Percentiles rank a stretch among this genome's conserved stretches.
phyloP scores from a whole-genome alignment of 768 basidiomycete genomes.

The Leccinum sublutescens region DNA sequence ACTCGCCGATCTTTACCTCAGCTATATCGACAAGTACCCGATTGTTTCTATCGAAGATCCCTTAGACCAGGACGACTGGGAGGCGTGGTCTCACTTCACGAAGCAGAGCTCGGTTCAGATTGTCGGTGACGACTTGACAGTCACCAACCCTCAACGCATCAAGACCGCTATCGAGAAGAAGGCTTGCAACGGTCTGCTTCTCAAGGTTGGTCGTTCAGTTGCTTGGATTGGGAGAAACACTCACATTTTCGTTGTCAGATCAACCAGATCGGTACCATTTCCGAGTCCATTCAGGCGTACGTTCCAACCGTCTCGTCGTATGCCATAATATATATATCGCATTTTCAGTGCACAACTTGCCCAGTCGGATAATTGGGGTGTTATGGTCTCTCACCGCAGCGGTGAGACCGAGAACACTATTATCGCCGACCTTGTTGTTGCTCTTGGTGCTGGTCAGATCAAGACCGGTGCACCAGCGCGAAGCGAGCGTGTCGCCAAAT shows the following conservation, averaged over 20 bases:
- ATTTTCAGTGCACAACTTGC: slow-evolving; percentile 81
- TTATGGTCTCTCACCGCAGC: slow-evolving; percentile 99
- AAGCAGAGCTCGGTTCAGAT: slow-evolving; percentile 77
- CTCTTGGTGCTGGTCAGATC: slow-evolving; percentile 90
- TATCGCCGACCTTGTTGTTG: slow-evolving; percentile 94
- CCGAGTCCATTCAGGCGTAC: slow-evolving; percentile 97
- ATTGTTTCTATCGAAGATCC: slow-evolving; percentile 97
- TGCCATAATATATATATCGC: slow-evolving; percentile 1
- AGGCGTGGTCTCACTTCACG: slow-evolving; percentile 95
- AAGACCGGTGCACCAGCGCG: slow-evolving; percentile 98
- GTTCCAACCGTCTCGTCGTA: slow-evolving; percentile 33
- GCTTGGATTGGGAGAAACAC: not conserved
- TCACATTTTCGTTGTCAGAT: slow-evolving; percentile 44
- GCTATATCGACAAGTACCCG: slow-evolving; percentile 89
- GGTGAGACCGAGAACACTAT: slow-evolving; percentile 98
- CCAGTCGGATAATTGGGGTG: slow-evolving; percentile 96
- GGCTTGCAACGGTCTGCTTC: slow-evolving; percentile 96
- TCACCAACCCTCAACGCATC: slow-evolving; percentile 96
- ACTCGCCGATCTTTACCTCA: slow-evolving; percentile 90
- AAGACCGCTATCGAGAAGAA: slow-evolving; percentile 99
- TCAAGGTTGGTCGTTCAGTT: slow-evolving; percentile 59
- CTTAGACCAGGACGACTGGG: slow-evolving; percentile 99
- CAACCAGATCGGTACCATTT: slow-evolving; percentile 99
- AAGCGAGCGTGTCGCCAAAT: slow-evolving; percentile 95
- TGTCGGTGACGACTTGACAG: slow-evolving; percentile 95